Evolutionary conservation across 345 rosid genomes (phyloP), one percentile per base, ranked within the genome.

Genomic region (Trapa incisa): DNA sequence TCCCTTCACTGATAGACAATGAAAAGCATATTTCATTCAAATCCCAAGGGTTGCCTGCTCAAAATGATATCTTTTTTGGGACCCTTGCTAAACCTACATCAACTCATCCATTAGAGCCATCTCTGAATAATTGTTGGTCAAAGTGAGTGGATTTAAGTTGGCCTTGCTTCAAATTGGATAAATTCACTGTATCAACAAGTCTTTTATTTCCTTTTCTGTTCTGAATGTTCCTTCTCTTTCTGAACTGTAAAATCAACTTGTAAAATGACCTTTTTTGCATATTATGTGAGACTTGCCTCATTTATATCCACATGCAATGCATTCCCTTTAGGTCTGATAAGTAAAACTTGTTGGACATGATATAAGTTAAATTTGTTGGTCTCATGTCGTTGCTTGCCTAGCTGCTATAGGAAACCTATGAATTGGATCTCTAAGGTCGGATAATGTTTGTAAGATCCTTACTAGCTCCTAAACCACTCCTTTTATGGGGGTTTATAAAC

Each of bases 41-140:
- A 68, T 65, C 76, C 39, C 73, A 57, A 72, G 87, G 81, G 75
- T 83, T 81, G 56, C 29, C 72, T 62, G 38, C 68, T 58, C 80
- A 56, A 74, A 81, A 79, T 77, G 85, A 86, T 75, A 68, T 70
- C 58, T 75, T 71, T 37, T 83, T 75, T 76, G 83, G 80, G 74
- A 88, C 84, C 77, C 86, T 86, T 36, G 74, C 75, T 68, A 83
- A 76, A 68, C 79, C 79, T 71, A 73, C 83, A 65, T 60, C 73
- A 67, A 82, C 75, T 47, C 84, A 81, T 79, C 73, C 89, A 48
- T 82, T 82, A 71, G 86, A 88, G 75, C 70, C 8, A 22, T 74
- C 93, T 74, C 79, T 78, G 36, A 80, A 77, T 2, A 84, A 86
- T 75, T 66, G 84, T 83, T 88, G 91, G 91, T 82, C 94, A 87